Conservation (phyloP, 345 rosid species). For the Aquilaria sinensis region DNA sequence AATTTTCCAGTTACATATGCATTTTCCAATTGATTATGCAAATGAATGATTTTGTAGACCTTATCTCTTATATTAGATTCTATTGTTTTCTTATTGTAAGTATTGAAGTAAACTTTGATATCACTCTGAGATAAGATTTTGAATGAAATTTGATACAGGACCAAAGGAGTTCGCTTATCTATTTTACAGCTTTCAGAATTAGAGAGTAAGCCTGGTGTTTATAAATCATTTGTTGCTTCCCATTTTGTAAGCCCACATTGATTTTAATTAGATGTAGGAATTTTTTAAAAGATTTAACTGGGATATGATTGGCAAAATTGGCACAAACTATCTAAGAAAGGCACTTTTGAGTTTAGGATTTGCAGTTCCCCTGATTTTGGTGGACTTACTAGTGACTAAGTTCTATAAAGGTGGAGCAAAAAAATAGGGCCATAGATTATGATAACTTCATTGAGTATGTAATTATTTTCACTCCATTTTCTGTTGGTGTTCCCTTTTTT, state of each 20-base stretch:
- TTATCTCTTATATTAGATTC: no score
- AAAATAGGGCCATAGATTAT: slow-evolving; percentile 66
- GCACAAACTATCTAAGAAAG: slow-evolving; percentile 65
- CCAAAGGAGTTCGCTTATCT: slow-evolving; percentile 76
- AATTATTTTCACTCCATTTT: no score
- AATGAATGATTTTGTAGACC: not conserved
- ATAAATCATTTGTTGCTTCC: not conserved
- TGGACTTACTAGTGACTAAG: slow-evolving; percentile 78
- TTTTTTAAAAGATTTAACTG: slow-evolving; percentile 77
- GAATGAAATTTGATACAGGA: slow-evolving; percentile 33
- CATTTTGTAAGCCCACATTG: not conserved
- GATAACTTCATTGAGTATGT: slow-evolving; percentile 95
- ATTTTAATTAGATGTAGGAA: slow-evolving; percentile 25
- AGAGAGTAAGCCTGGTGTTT: slow-evolving; percentile 59
- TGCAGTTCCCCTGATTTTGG: slow-evolving; percentile 51
- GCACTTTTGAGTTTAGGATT: slow-evolving; percentile 83
- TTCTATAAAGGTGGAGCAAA: slow-evolving; percentile 76
- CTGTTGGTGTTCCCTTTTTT: not conserved
- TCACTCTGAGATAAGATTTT: no score
- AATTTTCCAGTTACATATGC: no score
- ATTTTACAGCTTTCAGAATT: slow-evolving; percentile 90
- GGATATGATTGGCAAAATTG: slow-evolving; percentile 86
- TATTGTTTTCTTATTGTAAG: not conserved
- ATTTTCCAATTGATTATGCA: no score
- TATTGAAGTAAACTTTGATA: no score